Percentiles rank a stretch among this genome's conserved stretches.
Evolutionary conservation across 768 basidiomycete genomes (phyloP).

Genomic region (Chalciporus piperatus): DNA sequence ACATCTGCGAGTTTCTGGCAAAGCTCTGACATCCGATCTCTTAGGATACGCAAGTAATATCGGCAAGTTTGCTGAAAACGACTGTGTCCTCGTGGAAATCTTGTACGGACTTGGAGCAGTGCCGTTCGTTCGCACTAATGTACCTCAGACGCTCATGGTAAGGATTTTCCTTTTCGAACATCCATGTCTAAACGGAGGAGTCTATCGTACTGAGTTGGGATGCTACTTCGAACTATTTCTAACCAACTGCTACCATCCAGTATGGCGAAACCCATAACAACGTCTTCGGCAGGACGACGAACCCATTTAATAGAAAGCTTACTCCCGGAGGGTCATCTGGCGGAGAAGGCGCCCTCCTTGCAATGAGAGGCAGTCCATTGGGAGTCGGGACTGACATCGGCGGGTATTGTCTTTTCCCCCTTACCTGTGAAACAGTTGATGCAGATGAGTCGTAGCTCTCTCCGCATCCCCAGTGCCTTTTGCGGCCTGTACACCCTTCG

Average conservation of each 20-base stretch:
- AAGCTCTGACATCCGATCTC: slow-evolving; percentile 28
- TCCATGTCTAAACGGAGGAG: not conserved
- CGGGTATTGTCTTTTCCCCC: slow-evolving; percentile 42
- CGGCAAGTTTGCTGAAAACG: slow-evolving; percentile 54
- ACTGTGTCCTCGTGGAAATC: slow-evolving; percentile 65
- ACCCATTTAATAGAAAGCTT: slow-evolving; percentile 71
- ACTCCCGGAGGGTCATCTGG: slow-evolving; percentile 84
- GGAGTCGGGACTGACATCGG: slow-evolving; percentile 84
- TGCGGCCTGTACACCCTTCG: slow-evolving; percentile 73
- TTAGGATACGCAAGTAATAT: slow-evolving; percentile 50
- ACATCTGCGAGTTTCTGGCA: not conserved
- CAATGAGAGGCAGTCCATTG: slow-evolving; percentile 41
- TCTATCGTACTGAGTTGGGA: not conserved
- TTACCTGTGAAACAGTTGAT: not conserved
- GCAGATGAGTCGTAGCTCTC: slow-evolving; percentile 42
- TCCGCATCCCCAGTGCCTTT: slow-evolving; percentile 71
- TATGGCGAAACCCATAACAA: slow-evolving; percentile 80
- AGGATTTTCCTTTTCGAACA: not conserved
- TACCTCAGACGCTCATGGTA: slow-evolving; percentile 78
- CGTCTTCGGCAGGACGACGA: slow-evolving; percentile 75
- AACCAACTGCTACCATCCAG: slow-evolving; percentile 33
- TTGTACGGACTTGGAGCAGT: slow-evolving; percentile 67
- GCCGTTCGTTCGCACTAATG: slow-evolving; percentile 69
- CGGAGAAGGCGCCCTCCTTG: slow-evolving; percentile 81
- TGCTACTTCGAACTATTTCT: not conserved